Evolutionary conservation across 495 filamentous ascomycete species (phyloP).

Genomic region (Hypoxylon crocopeplum): DNA sequence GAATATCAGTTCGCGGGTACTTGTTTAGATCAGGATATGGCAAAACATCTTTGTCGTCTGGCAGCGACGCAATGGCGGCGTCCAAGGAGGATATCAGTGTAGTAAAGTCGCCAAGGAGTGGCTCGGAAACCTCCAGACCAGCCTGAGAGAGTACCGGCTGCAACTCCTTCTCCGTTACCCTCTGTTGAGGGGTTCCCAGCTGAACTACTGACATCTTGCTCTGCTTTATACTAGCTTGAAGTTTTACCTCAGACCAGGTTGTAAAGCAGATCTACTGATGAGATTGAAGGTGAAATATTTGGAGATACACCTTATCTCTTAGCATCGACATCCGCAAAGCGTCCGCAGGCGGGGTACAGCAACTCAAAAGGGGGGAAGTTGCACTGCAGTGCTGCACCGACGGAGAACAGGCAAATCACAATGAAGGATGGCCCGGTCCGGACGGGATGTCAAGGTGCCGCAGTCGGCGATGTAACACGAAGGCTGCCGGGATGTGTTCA

Average conservation of each 20-base stretch:
- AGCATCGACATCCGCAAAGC: no score
- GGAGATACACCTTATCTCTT: no score
- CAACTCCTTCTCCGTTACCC: slow-evolving; percentile 25
- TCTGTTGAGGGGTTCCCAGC: neutral
- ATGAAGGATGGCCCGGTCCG: neutral
- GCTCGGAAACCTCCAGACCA: slow-evolving; percentile 27
- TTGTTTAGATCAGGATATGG: slow-evolving; percentile 36
- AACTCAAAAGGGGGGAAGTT: neutral
- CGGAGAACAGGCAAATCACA: neutral
- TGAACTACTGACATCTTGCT: slow-evolving; percentile 23
- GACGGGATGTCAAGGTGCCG: no score
- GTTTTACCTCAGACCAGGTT: no score
- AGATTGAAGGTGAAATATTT: no score
- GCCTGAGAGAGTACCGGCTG: slow-evolving; percentile 23
- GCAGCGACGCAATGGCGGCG: slow-evolving; percentile 24
- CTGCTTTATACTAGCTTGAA: no score
- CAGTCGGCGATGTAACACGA: no score
- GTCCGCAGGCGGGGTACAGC: neutral
- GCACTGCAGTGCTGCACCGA: neutral
- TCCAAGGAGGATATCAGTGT: slow-evolving; percentile 33
- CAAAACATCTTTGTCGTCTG: slow-evolving; percentile 28
- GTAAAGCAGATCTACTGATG: no score
- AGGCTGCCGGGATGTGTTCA: no score
- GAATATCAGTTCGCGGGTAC: slow-evolving; percentile 38
- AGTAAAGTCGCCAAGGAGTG: slow-evolving; percentile 25